phyloP scores from a whole-genome alignment of 139 green algal genomes.

The Chlamydomonas schloesseri region DNA sequence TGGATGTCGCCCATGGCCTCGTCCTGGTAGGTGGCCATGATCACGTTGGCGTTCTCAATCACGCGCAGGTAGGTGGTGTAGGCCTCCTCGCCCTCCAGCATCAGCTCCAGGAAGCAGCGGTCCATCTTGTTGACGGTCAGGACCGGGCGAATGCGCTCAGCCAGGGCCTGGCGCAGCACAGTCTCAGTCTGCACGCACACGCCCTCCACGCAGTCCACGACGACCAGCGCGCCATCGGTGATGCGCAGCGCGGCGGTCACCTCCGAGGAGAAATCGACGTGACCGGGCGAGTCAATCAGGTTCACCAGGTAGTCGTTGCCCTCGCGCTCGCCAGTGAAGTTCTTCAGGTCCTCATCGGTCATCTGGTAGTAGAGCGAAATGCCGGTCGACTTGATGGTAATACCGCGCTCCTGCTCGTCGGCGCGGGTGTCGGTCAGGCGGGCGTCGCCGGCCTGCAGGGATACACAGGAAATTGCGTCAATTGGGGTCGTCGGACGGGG shows the following conservation, averaged over 20 bases:
- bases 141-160: constrained; percentile 97
- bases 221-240: constrained; percentile 98
- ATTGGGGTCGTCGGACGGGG: not conserved
- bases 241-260: constrained; percentile 99
- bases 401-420: constrained; percentile 99
- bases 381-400: constrained; percentile 99
- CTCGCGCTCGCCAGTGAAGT: constrained; percentile 78
- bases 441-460: constrained; percentile 85
- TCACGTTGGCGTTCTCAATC: constrained; percentile 99
- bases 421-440: constrained; percentile 96
- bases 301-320: constrained; percentile 98
- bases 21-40: constrained; percentile 99
- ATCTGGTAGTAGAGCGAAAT: constrained; percentile 99
- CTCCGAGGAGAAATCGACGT: constrained; percentile 99
- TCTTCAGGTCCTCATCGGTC: constrained; percentile 83
- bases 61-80: constrained; percentile 95
- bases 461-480: not conserved
- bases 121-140: constrained; percentile 99
- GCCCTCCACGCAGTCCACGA: constrained; percentile 99
- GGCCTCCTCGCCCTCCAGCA: constrained; percentile 95
- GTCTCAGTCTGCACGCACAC: constrained; percentile 99
- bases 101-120: constrained; percentile 99
- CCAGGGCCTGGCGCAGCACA: constrained; percentile 96
- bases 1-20: constrained; percentile 95
- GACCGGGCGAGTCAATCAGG: constrained; percentile 99